Percentiles rank a stretch among this genome's conserved stretches.
Evolutionary conservation across 192 early-diverging fungal species (phyloP).

Genomic region (Mortierella claussenii): DNA sequence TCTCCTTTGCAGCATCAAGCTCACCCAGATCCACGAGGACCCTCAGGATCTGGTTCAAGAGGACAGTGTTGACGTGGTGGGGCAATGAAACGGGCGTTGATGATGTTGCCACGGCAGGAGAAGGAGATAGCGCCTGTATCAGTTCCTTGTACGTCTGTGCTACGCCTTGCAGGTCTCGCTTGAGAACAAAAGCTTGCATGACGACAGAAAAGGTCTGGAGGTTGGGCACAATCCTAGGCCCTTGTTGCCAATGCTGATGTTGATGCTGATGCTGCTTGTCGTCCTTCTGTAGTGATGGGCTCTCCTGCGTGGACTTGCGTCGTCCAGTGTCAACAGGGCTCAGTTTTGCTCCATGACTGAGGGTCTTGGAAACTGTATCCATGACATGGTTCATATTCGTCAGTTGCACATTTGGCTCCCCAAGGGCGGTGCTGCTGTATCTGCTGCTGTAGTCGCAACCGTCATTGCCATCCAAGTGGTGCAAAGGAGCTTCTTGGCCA

Average conservation of each 20-base stretch:
- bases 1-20: constrained; percentile 14
- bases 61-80: constrained; percentile 8
- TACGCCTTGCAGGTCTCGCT: constrained; percentile 21
- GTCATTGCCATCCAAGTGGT: neutral
- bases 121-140: neutral
- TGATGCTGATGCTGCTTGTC: neutral
- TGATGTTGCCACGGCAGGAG: neutral
- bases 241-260: neutral
- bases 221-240: constrained; percentile 7
- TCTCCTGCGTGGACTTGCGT: neutral
- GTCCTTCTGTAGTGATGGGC: neutral
- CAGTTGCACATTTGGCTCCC: neutral
- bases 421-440: no score
- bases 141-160: constrained; percentile 19
- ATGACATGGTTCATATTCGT: neutral
- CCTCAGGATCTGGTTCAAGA: constrained; percentile 36
- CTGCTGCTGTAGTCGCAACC: no score
- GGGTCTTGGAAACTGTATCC: no score
- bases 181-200: constrained; percentile 22
- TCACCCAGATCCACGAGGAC: constrained; percentile 32
- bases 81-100: neutral
- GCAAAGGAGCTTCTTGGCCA: neutral
- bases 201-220: constrained; percentile 41
- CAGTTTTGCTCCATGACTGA: no score
- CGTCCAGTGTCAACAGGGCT: neutral